phyloP scores from a whole-genome alignment of 2,329 filamentous ascomycete species.

The Scleromitrula shiraiana region DNA sequence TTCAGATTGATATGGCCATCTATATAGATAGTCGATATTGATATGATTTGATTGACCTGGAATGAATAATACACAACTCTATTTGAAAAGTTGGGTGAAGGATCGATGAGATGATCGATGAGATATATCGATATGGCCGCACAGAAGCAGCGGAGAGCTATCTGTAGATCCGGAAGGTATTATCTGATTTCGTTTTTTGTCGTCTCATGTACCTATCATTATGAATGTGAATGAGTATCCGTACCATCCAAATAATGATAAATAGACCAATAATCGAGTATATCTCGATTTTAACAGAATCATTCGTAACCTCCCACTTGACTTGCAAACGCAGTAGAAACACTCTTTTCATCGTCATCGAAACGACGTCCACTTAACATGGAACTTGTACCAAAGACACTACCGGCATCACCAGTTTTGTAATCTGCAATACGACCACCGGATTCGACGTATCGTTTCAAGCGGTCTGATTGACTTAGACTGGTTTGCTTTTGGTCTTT shows the following conservation, averaged over 20 bases:
- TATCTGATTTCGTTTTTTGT: no score
- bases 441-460: constrained; percentile 91
- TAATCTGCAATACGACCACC: constrained; percentile 57
- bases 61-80: background rate
- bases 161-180: constrained; percentile 10
- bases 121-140: constrained; percentile 10
- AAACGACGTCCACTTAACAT: constrained; percentile 33
- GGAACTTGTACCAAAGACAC: constrained; percentile 57
- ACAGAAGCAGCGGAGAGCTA: constrained; percentile 7
- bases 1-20: no score
- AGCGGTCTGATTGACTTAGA: constrained; percentile 76
- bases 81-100: constrained; percentile 2
- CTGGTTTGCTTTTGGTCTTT: constrained; percentile 64
- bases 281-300: no score
- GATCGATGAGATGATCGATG: constrained; percentile 14
- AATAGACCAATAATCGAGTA: no score
- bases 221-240: constrained; percentile 1
- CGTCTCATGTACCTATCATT: no score
- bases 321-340: constrained; percentile 94
- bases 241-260: constrained; percentile 3
- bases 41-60: no score
- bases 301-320: constrained; percentile 56
- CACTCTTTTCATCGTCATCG: constrained; percentile 94
- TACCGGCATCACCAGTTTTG: constrained; percentile 48
- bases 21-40: no score